Base-by-base conservation (phyloP, 805 yeast species). In the Yamadazyma paraphyllophila region DNA sequence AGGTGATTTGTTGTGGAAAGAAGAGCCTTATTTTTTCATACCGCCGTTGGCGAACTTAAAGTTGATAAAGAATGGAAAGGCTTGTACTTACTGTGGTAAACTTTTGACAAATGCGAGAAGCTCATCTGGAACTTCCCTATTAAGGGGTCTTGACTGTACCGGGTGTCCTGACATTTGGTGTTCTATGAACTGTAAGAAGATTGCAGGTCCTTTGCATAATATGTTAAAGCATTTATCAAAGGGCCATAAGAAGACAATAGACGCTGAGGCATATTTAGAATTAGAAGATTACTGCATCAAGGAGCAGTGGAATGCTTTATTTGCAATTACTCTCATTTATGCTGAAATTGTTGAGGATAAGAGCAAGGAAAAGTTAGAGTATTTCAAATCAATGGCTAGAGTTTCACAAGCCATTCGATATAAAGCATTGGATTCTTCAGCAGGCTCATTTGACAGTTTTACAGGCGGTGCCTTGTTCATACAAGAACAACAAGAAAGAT, bases 131-230 rank as follows among this genome's bases (percentile, higher is more conserved):
- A 63, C 68, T 2, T 49, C 56, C 4, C 56, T 71, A 7, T 59
- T 74, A 40, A 65, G 61, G 35, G 82, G 85, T n/a, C 66, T 83
- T 39, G 85, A 82, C 51, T 88, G 96, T 65, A 69, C 73, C 41
- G 72, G 73, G 12, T 85, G 92, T 54, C 61, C 73, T 7, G 85
- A 81, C 42, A 67, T 81, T 40, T 88, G 94, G 92, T 88, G 96
- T 62, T 74, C 82, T 6, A 69, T 65, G 39, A 61, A 59, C 8
- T 88, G 96, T 67, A 81, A 82, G 55, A 75, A 73, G 46, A 51
- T 52, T 15, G 83, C 83, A 54, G 56, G 62, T 12, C 60, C 76
- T 7, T 35, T 65, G 17, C 96, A 88, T 59, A 64, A 66, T 1
- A 61, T 71, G 2, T 67, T 83, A 45, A 81, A 82, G 59, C 95